phyloP scores from a whole-genome alignment of 2,329 filamentous ascomycete species.

The Fusarium setosum region DNA sequence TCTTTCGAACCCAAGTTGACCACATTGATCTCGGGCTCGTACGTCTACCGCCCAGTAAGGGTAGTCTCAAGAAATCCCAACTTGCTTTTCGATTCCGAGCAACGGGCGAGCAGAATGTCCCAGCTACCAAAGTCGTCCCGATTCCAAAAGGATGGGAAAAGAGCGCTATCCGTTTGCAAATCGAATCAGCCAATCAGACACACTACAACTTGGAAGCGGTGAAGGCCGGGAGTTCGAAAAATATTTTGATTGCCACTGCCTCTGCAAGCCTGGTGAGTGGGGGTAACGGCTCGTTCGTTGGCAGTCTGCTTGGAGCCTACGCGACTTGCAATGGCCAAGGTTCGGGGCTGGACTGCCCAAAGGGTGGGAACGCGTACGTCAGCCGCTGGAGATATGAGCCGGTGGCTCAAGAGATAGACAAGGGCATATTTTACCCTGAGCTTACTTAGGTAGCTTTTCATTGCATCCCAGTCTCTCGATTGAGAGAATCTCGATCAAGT shows the following conservation, averaged over 20 bases:
- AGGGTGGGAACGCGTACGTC: constrained; percentile 14
- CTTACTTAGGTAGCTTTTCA: too few species aligned
- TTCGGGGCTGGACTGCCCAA: constrained; percentile 2
- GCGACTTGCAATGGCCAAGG: constrained; percentile 30
- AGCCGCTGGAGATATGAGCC: constrained; percentile 20
- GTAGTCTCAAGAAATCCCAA: too few species aligned
- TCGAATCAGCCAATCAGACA: constrained; percentile 15
- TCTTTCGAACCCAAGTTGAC: constrained; percentile 30
- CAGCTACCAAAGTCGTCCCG: not conserved
- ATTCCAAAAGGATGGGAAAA: constrained; percentile 20
- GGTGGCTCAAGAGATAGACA: constrained; percentile 17
- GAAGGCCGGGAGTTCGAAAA: not conserved
- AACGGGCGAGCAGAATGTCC: not conserved
- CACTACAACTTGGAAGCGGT: constrained; percentile 18
- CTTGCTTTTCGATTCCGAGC: constrained; percentile 16
- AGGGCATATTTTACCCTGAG: constrained; percentile 5
- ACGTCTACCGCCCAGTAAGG: too few species aligned
- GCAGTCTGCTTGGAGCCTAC: constrained; percentile 23
- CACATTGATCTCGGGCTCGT: constrained; percentile 21
- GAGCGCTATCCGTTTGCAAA: not conserved
- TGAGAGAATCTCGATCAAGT: too few species aligned
- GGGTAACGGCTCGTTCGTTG: constrained; percentile 15
- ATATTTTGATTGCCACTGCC: not conserved
- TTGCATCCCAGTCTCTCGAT: too few species aligned
- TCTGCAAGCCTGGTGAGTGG: constrained; percentile 22